Conservation (phyloP, 371 early-diverging fungal genomes). For the Thermomucor indicae-seudaticae region DNA sequence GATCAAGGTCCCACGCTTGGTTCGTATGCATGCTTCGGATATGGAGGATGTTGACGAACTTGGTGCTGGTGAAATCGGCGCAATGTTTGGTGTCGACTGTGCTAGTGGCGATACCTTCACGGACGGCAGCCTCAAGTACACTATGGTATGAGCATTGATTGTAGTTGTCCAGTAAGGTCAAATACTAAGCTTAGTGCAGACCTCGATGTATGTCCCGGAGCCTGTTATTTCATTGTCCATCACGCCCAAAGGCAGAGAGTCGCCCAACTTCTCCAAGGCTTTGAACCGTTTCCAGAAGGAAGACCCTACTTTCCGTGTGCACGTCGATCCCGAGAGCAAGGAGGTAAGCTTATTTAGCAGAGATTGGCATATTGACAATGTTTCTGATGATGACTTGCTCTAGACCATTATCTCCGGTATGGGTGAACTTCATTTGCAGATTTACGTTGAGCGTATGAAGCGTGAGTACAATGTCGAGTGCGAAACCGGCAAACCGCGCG, state of each 20-base stretch:
- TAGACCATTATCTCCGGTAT: slow-evolving; percentile 91
- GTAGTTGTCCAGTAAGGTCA: neutral
- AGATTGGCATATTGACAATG: too few relatives aligned
- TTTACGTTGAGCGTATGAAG: slow-evolving; percentile 96
- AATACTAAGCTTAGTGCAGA: slow-evolving; percentile 22
- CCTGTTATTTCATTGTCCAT: slow-evolving; percentile 95
- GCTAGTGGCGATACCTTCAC: slow-evolving; percentile 97
- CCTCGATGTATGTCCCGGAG: slow-evolving; percentile 96
- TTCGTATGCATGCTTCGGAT: slow-evolving; percentile 97
- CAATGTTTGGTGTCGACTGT: slow-evolving; percentile 97
- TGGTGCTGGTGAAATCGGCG: slow-evolving; percentile 97
- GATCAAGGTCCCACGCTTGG: slow-evolving; percentile 93
- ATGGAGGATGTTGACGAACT: slow-evolving; percentile 97
- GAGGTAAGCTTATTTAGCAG: too few relatives aligned
- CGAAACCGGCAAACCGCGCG: slow-evolving; percentile 92
- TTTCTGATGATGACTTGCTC: too few relatives aligned
- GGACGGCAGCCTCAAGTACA: slow-evolving; percentile 75
- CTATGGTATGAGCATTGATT: too few relatives aligned
- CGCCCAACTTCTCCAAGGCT: slow-evolving; percentile 93
- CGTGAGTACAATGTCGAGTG: slow-evolving; percentile 95
- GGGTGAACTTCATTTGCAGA: slow-evolving; percentile 92
- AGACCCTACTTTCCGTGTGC: slow-evolving; percentile 97
- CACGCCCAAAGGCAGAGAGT: slow-evolving; percentile 86
- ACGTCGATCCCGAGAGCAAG: slow-evolving; percentile 90
- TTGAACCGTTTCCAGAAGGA: slow-evolving; percentile 93